phyloP scores from a whole-genome alignment of 495 filamentous ascomycete species.

The Talaromyces proteolyticus region DNA sequence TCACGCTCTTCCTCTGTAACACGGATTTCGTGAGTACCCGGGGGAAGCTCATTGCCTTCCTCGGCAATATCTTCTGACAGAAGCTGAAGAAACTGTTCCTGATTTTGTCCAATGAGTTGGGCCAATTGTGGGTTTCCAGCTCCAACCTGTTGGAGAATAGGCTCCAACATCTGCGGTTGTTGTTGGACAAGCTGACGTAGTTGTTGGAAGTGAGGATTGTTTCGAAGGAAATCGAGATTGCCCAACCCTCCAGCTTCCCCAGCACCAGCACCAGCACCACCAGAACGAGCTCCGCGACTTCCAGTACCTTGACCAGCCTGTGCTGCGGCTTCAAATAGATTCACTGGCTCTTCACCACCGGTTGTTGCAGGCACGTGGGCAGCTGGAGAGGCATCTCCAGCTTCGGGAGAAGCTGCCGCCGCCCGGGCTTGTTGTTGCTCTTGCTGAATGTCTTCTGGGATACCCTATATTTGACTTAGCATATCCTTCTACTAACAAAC shows the following conservation, averaged over 20 bases:
- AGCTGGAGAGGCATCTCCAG: conserved; percentile 27
- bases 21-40: conserved; percentile 80
- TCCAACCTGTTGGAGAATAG: conserved; percentile 93
- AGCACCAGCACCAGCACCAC: conserved; percentile 43
- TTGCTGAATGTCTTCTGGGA: conserved; percentile 75
- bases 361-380: conserved; percentile 23
- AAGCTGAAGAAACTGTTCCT: conserved; percentile 85
- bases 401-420: conserved; percentile 16
- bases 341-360: conserved; percentile 59
- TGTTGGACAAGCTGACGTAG: conserved; percentile 94
- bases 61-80: conserved; percentile 73
- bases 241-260: conserved; percentile 55
- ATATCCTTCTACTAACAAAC: not conserved
- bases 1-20: conserved; percentile 96
- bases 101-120: conserved; percentile 79
- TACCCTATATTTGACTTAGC: conserved; percentile 55
- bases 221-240: conserved; percentile 91
- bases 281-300: conserved; percentile 35
- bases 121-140: conserved; percentile 93
- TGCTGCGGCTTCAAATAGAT: conserved; percentile 92
- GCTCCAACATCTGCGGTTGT: conserved; percentile 96
- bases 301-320: conserved; percentile 55
- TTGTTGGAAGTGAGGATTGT: conserved; percentile 96
- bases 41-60: conserved; percentile 72
- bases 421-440: conserved; percentile 51